phyloP scores from a whole-genome alignment of 176 grass and related monocot species.

The Luzula sylvatica region DNA sequence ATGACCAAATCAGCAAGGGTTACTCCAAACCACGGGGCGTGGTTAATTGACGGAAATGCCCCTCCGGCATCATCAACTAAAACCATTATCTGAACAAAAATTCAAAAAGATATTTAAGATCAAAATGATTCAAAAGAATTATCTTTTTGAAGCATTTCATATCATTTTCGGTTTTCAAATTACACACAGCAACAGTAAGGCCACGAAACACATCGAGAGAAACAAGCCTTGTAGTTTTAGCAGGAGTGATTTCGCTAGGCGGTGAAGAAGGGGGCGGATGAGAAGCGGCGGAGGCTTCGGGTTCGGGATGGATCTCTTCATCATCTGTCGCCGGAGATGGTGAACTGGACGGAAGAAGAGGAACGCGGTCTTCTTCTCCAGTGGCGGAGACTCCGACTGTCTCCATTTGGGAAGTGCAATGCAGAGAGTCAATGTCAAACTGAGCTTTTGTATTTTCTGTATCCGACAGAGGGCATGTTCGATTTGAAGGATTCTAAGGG shows the following conservation, averaged over 20 bases:
- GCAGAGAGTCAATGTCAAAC: not conserved
- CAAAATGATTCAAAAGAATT: not conserved
- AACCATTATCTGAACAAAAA: constrained; percentile 62
- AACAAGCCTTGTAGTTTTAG: constrained; percentile 46
- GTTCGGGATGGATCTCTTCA: constrained; percentile 37
- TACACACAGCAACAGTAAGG: constrained; percentile 63
- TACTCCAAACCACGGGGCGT: constrained; percentile 82
- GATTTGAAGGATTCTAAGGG: no score
- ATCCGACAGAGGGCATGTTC: no score
- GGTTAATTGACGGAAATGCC: constrained; percentile 85
- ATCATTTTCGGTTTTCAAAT: no score
- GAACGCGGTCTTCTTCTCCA: constrained; percentile 24
- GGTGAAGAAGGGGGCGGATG: not conserved
- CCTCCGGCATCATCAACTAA: constrained; percentile 85
- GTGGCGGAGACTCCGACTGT: constrained; percentile 17
- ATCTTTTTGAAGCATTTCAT: no score
- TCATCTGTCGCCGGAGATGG: not conserved
- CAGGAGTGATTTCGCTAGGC: constrained; percentile 11
- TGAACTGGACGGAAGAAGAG: constrained; percentile 18
- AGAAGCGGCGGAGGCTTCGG: not conserved
- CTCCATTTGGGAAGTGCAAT: constrained; percentile 27
- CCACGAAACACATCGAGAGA: constrained; percentile 93
- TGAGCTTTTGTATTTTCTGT: no score
- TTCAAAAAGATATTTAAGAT: not conserved
- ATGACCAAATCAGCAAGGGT: constrained; percentile 94